A percentile compares a stretch with the other conserved stretches of the same genome.
Evolutionary conservation across 768 basidiomycete genomes (phyloP).

Genomic region (Chlorophyllum brunneum): DNA sequence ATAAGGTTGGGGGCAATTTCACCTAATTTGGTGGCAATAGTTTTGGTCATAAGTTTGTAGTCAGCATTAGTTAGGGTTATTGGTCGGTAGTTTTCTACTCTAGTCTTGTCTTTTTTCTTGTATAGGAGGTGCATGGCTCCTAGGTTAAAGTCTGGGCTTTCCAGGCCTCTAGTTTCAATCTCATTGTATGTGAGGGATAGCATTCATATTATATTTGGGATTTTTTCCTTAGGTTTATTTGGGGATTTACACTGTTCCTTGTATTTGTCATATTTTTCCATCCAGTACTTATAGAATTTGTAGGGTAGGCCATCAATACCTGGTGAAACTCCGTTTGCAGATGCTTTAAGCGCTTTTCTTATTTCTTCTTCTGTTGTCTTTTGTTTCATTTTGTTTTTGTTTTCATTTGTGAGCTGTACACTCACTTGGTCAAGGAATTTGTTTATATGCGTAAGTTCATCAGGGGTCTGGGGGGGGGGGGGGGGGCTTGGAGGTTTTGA

Average conservation of each 20-base stretch:
- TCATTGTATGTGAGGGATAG: conserved; percentile 20
- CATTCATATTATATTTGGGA: conserved; percentile 4
- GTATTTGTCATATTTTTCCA: not conserved
- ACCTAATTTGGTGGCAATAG: conserved; percentile 15
- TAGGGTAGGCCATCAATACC: conserved; percentile 22
- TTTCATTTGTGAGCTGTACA: not conserved
- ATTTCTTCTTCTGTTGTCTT: not conserved
- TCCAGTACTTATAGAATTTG: conserved; percentile 21
- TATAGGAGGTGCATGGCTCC: conserved; percentile 38
- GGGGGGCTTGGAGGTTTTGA: not conserved
- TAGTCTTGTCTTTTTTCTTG: conserved; percentile 32
- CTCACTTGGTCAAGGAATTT: not conserved
- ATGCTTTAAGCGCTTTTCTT: not conserved
- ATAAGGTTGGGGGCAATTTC: conserved; percentile 18
- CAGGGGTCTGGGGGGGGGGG: no score
- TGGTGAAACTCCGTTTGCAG: conserved; percentile 14
- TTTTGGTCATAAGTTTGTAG: conserved; percentile 30
- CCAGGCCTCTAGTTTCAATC: conserved; percentile 24
- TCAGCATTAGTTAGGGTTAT: conserved; percentile 31
- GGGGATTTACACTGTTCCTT: not conserved
- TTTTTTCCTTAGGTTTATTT: not conserved
- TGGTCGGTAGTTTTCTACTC: conserved; percentile 31
- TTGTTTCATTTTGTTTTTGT: not conserved
- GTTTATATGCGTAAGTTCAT: not conserved
- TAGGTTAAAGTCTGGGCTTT: conserved; percentile 17